Evolutionary conservation across 2,329 filamentous ascomycete genomes (phyloP), one percentile per base, ranked within the genome.

Genomic region (Monilinia fructigena): DNA sequence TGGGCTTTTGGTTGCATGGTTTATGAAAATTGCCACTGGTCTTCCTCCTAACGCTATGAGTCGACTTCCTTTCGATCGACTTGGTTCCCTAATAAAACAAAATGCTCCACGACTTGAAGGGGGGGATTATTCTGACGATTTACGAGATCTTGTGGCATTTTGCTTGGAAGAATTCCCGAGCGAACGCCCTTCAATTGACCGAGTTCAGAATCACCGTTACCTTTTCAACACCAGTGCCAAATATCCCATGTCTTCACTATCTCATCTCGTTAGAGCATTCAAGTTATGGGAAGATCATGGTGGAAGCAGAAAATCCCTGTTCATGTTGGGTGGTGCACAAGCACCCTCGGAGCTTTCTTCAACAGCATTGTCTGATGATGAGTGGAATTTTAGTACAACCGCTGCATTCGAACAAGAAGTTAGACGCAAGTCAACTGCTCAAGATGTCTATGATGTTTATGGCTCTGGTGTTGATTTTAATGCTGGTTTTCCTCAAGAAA

Each of bases 1-100:
- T 95, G 92, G 91, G 90, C 91, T 2, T 93, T 92, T 75, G 92
- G 91, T 1, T 90, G 90, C 68, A 90, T 93, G 76, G 82, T 92
- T 1, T 92, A 86, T 73, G 91, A 95, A 95, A 77, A 91, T 94
- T 76, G 90, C 91, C 0, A 92, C 89, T 4, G 91, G 91, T 1
- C 80, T 88, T 23, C 90, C 91, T 2, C 91, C 91, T 0, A 90
- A 90, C 70, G 86, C 85, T 53, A 80, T 80, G 54, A 81, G 85
- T 56, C 85, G 81, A 68, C 81, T 81, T 70, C 75, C 70, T 69
- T 77, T 73, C 47, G 80, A 82, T 55, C 76, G 83, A 47, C 79
- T 82, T 11, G 84, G 84, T 38, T 82, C 79, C 61, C 83, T 86
- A 70, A 78, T 89, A 50, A 85, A 86, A 72, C 80, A 84, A 42